These are phyloP conservation scores for Trichaptum fuscoviolaceum DNA, from an alignment of 768 basidiomycete species.

Conservation along the genomic window DNA sequence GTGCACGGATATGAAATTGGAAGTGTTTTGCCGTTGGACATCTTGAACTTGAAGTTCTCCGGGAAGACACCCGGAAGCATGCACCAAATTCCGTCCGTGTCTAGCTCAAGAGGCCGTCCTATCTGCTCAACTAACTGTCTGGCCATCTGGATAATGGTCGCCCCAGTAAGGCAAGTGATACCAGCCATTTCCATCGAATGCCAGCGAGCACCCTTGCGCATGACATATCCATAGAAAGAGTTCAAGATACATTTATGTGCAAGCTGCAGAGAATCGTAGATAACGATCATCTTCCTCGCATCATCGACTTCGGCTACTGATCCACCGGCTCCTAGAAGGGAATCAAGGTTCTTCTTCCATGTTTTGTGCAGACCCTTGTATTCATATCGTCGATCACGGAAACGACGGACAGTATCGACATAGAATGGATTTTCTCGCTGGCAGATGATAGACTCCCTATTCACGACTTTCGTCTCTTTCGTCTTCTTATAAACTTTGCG, in stretches of 20 bases:
- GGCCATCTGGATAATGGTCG: constrained; percentile 98
- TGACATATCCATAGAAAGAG: constrained; percentile 99
- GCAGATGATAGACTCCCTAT: constrained; percentile 91
- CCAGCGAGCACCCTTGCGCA: constrained; percentile 99
- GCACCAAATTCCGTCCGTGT: constrained; percentile 99
- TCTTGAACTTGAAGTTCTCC: constrained; percentile 95
- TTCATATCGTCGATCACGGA: constrained; percentile 96
- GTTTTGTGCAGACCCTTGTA: constrained; percentile 98
- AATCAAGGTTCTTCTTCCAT: constrained; percentile 98
- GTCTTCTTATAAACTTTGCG: constrained; percentile 98
- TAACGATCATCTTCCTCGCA: constrained; percentile 97
- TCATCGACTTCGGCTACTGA: constrained; percentile 87
- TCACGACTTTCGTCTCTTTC: constrained; percentile 94
- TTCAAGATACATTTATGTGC: constrained; percentile 99
- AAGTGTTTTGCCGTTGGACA: constrained; percentile 81
- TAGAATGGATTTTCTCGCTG: constrained; percentile 99
- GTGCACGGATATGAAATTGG: constrained; percentile 96
- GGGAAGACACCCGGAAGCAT: constrained; percentile 99
- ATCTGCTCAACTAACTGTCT: constrained; percentile 96
- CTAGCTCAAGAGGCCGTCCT: constrained; percentile 92
- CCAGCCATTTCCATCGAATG: constrained; percentile 99
- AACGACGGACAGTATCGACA: constrained; percentile 94
- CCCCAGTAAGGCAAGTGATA: constrained; percentile 96
- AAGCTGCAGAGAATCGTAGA: constrained; percentile 97
- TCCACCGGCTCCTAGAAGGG: constrained; percentile 56